Conservation (phyloP, 176 grass and related monocot species). For the Tillandsia leiboldiana region DNA sequence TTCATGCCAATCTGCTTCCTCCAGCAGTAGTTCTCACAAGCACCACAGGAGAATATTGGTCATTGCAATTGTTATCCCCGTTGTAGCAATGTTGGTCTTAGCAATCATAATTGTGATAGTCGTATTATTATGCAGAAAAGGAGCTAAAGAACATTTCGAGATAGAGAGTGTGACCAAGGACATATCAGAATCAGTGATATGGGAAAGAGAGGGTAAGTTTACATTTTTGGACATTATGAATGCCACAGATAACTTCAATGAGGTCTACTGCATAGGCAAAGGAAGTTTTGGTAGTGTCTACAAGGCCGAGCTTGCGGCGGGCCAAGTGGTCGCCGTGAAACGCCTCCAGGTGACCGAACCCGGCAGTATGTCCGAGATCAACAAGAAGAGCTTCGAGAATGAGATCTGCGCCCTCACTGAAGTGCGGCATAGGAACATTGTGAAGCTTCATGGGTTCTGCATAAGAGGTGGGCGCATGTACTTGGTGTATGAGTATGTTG, state of each 20-base stretch:
- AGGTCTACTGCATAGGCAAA: slow-evolving; percentile 64
- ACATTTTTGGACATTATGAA: slow-evolving; percentile 60
- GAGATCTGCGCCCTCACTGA: slow-evolving; percentile 52
- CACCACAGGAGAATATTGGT: slow-evolving; percentile 28
- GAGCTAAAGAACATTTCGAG: slow-evolving; percentile 19
- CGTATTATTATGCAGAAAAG: slow-evolving; percentile 18
- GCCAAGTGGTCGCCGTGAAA: slow-evolving; percentile 55
- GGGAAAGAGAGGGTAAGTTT: slow-evolving; percentile 56
- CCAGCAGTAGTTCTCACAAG: slow-evolving; percentile 13
- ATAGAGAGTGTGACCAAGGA: slow-evolving; percentile 32
- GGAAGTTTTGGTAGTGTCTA: slow-evolving; percentile 75
- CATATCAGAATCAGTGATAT: slow-evolving; percentile 49
- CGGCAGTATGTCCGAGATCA: slow-evolving; percentile 25
- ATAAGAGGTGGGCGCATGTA: slow-evolving; percentile 39
- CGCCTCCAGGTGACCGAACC: slow-evolving; percentile 34
- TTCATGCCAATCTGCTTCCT: slow-evolving; percentile 18
- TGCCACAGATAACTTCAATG: slow-evolving; percentile 71
- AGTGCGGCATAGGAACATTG: slow-evolving; percentile 64
- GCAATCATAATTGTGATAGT: neutral
- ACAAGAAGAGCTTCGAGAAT: slow-evolving; percentile 57
- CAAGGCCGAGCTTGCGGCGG: slow-evolving; percentile 37
- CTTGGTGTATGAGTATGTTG: slow-evolving; percentile 58
- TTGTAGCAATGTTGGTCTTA: slow-evolving; percentile 20
- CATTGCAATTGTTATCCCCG: slow-evolving; percentile 27
- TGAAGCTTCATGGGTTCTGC: slow-evolving; percentile 71